These are phyloP conservation scores for Ulmus americana DNA, from an alignment of 331 rosid species.

Conservation along the genomic window DNA sequence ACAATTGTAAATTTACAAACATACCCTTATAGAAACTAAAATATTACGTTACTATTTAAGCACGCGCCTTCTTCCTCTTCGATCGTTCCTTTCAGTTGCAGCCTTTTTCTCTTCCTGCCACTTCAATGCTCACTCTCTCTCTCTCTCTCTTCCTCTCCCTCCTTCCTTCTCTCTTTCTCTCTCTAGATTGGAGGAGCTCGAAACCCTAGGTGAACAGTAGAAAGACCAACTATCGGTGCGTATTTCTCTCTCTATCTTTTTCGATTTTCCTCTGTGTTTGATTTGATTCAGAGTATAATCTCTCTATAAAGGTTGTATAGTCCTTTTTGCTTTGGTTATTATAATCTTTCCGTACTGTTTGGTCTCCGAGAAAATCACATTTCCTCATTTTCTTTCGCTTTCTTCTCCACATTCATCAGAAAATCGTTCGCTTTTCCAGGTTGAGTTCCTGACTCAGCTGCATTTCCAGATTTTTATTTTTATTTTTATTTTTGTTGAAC, in stretches of 20 bases:
- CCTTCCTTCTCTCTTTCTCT: slow-evolving; percentile 7
- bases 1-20: too few species aligned
- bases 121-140: slow-evolving; percentile 1
- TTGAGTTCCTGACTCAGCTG: background rate
- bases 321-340: background rate
- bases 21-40: too few species aligned
- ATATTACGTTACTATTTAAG: too few species aligned
- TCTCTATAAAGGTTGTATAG: background rate
- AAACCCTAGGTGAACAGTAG: slow-evolving; percentile 48
- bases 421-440: background rate
- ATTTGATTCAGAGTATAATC: background rate
- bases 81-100: slow-evolving; percentile 18
- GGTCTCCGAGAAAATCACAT: slow-evolving; percentile 18
- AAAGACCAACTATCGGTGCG: background rate
- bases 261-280: slow-evolving; percentile 2
- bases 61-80: background rate
- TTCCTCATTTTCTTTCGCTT: slow-evolving; percentile 3
- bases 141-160: slow-evolving; percentile 3
- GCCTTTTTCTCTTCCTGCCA: slow-evolving; percentile 9
- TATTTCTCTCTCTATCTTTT: background rate
- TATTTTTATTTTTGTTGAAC: background rate
- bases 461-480: background rate
- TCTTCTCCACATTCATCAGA: background rate
- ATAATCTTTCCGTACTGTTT: slow-evolving; percentile 19
- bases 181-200: slow-evolving; percentile 20